Evolutionary conservation across 805 yeast species (phyloP).

Genomic region (Ogataea philodendri): DNA sequence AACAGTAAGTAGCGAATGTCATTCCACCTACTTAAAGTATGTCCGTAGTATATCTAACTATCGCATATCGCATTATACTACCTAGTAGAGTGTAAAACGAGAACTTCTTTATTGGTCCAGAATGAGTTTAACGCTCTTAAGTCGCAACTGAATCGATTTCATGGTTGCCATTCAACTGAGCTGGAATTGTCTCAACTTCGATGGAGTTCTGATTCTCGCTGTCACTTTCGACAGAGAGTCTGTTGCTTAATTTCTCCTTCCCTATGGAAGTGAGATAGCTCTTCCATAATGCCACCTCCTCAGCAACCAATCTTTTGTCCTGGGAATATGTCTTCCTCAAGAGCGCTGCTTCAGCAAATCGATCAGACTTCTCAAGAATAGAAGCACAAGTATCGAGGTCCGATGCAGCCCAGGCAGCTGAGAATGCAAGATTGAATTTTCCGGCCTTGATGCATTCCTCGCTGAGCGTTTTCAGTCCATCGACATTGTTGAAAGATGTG

Average conservation of each 20-base stretch:
- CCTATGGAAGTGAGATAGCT: slow-evolving; percentile 47
- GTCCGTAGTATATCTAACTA: too few species aligned
- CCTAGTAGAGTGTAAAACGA: neutral
- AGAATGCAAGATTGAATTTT: slow-evolving; percentile 86
- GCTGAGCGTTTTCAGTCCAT: slow-evolving; percentile 62
- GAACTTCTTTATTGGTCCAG: too few species aligned
- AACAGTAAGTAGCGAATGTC: too few species aligned
- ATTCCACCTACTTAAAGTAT: too few species aligned
- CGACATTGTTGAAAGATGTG: slow-evolving; percentile 73
- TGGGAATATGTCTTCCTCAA: slow-evolving; percentile 71
- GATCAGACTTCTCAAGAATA: slow-evolving; percentile 62
- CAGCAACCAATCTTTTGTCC: slow-evolving; percentile 39
- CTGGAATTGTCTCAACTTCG: too few species aligned
- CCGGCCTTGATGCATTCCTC: slow-evolving; percentile 67
- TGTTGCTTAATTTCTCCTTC: slow-evolving; percentile 56
- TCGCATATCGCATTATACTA: slow-evolving; percentile 1
- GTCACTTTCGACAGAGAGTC: slow-evolving; percentile 42
- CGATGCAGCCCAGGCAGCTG: slow-evolving; percentile 85
- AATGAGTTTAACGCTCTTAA: too few species aligned
- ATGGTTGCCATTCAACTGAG: slow-evolving; percentile 24
- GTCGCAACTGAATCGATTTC: slow-evolving; percentile 22
- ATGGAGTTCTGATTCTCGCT: too few species aligned
- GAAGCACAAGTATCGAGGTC: slow-evolving; percentile 62
- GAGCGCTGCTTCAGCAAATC: slow-evolving; percentile 82
- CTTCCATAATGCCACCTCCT: slow-evolving; percentile 67